Evolutionary conservation across 768 basidiomycete species (phyloP).

Genomic region (Pholiota microspora): DNA sequence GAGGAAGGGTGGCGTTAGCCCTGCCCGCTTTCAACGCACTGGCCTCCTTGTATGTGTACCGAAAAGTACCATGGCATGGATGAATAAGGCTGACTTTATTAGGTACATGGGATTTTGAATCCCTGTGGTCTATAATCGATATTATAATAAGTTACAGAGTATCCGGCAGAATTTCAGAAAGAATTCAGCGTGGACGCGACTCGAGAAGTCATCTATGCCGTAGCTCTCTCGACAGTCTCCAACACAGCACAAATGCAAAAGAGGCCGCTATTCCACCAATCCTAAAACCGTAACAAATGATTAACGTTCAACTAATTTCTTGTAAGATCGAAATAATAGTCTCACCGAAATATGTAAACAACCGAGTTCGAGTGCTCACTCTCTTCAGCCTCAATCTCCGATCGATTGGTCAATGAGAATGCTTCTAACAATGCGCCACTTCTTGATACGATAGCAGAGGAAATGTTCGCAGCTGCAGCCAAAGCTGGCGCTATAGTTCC

Average conservation of each 20-base stretch:
- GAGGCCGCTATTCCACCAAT: conserved; percentile 27
- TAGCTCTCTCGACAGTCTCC: conserved; percentile 26
- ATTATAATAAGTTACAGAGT: not conserved
- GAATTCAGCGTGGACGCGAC: not conserved
- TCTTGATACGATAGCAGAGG: conserved; percentile 12
- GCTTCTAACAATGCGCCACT: conserved; percentile 1
- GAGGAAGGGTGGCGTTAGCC: too few relatives aligned
- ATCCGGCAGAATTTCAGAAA: not conserved
- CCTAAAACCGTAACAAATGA: conserved; percentile 7
- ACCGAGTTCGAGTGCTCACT: conserved; percentile 60
- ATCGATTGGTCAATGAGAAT: conserved; percentile 5
- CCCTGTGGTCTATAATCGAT: not conserved
- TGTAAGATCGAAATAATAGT: conserved; percentile 2
- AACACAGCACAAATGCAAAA: conserved; percentile 28
- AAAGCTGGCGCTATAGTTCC: conserved; percentile 10
- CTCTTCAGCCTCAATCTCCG: conserved; percentile 19
- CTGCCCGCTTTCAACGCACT: too few relatives aligned
- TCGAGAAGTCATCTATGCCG: conserved; percentile 18
- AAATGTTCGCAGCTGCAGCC: conserved; percentile 11
- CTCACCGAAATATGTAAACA: conserved; percentile 78
- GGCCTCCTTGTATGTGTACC: too few relatives aligned
- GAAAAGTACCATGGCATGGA: too few relatives aligned
- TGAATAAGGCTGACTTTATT: too few relatives aligned
- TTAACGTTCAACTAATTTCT: too few relatives aligned
- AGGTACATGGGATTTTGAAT: too few relatives aligned